Evolutionary conservation across 768 basidiomycete species (phyloP), one percentile per base, ranked within the genome.

Genomic region (Chlorophyllum brunneum): DNA sequence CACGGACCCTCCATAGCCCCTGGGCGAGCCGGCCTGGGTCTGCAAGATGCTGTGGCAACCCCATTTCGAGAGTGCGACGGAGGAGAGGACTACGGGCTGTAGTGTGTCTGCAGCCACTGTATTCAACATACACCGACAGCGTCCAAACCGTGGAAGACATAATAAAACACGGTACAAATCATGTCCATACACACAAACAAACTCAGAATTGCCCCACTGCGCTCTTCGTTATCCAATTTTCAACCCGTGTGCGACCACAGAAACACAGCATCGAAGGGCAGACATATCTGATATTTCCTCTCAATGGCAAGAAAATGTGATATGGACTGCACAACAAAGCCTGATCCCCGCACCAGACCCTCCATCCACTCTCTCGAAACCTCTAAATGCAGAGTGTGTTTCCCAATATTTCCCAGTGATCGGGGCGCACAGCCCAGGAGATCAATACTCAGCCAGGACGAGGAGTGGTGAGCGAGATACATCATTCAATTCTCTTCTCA

Each of bases 131-230:
- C 73, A 70, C 71, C 74, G 75, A 81, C 79, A 80, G 66, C 70
- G 78, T 78, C 77, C 85, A 86, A 86, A 86, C 80, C 73, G 70
- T 78, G 67, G 72, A 84, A 77, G 82, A 84, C 83, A 82, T 71
- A 73, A 75, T 81, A 84, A 85, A 83, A 86, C 84, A 87, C 82
- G 63, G 69, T 67, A 65, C 74, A 73, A 73, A 76, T 63, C 69
- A 67, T 66, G 64, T 59, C 63, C 74, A 73, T 60, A 66, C 66
- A 74, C 69, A 75, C 73, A 75, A 74, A 76, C 70, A 74, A 72
- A 68, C 31, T 30, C 27, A 9, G 10, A 20, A 41, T 16, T 22
- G 23, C 3, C 38, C 11, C 18, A 16, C 38, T 23, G 34, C 22
- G 16, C 16, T 13, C 11, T 24, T 40, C 37, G 11, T 31, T 30